Conservation (phyloP, 441 rosid species). For the Aleurites moluccanus region DNA sequence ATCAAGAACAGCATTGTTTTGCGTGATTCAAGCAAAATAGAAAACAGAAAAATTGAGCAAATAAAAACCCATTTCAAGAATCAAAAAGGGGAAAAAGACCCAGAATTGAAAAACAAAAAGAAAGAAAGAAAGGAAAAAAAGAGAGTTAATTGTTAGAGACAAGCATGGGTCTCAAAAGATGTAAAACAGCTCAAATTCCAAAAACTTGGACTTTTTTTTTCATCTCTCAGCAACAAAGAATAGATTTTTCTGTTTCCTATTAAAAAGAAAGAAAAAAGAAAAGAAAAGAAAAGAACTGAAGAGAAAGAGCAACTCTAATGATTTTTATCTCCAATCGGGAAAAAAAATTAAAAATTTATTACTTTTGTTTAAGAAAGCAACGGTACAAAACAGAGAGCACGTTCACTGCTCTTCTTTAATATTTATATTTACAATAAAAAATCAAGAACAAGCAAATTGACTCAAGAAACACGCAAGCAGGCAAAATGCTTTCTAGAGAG, state of each 20-base stretch:
- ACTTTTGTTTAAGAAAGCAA: neutral
- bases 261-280: slow-evolving; percentile 13
- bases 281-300: neutral
- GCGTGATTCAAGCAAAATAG: slow-evolving; percentile 35
- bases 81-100: too few relatives aligned
- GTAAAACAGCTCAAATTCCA: slow-evolving; percentile 64
- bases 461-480: slow-evolving; percentile 34
- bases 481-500: slow-evolving; percentile 21
- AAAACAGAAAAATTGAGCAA: neutral
- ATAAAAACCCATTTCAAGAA: slow-evolving; percentile 21
- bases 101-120: too few relatives aligned
- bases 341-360: neutral
- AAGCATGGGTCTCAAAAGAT: slow-evolving; percentile 83
- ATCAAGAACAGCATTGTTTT: slow-evolving; percentile 46
- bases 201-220: slow-evolving; percentile 29
- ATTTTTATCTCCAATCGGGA: slow-evolving; percentile 64
- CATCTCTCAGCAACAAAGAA: slow-evolving; percentile 11
- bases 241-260: neutral
- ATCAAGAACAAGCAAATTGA: slow-evolving; percentile 15
- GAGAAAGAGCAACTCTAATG: slow-evolving; percentile 36
- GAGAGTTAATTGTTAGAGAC: slow-evolving; percentile 32
- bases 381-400: slow-evolving; percentile 39
- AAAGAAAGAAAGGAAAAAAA: too few relatives aligned
- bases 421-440: neutral
- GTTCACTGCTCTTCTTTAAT: slow-evolving; percentile 45